phyloP scores from a whole-genome alignment of 495 filamentous ascomycete genomes.

The Tricharina praecox region DNA sequence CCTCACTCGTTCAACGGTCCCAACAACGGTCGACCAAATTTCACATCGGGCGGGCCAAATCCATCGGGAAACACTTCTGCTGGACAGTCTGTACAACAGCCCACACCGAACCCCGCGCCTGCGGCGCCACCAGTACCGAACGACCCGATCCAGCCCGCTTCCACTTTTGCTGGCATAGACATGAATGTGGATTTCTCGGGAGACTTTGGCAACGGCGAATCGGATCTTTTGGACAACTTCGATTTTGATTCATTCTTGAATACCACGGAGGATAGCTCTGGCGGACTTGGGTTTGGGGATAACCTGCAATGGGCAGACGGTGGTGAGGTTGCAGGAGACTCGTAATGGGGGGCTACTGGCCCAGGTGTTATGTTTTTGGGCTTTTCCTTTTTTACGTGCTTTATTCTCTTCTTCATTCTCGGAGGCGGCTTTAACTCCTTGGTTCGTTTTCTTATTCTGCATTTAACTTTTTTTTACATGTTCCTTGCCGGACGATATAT shows the following conservation, averaged over 20 bases:
- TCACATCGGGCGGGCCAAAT: conserved; percentile 14
- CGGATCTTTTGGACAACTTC: conserved; percentile 73
- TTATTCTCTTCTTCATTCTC: conserved; percentile 12
- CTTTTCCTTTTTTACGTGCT: conserved; percentile 25
- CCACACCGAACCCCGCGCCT: conserved; percentile 32
- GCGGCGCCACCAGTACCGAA: conserved; percentile 1
- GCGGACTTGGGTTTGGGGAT: conserved; percentile 38
- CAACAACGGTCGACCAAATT: conserved; percentile 16
- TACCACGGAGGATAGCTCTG: conserved; percentile 35
- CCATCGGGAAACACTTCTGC: conserved; percentile 34
- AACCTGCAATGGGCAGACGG: conserved; percentile 30
- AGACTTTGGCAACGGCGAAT: conserved; percentile 37
- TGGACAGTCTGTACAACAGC: conserved; percentile 30
- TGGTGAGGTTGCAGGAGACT: conserved; percentile 23
- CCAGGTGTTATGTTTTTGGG: conserved; percentile 22
- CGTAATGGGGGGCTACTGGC: conserved; percentile 18
- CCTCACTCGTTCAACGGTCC: conserved; percentile 29
- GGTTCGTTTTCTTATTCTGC: conserved; percentile 5
- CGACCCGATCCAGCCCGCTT: conserved; percentile 1
- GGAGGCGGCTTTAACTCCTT: conserved; percentile 6
- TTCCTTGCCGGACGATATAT: conserved; percentile 2
- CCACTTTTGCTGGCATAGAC: conserved; percentile 16
- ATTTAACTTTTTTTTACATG: conserved; percentile 3
- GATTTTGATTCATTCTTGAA: conserved; percentile 92
- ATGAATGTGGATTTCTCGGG: conserved; percentile 14